Evolutionary conservation across 2,329 filamentous ascomycete species (phyloP), one percentile per base, ranked within the genome.

Genomic region (Coleophoma eucalyptorum): DNA sequence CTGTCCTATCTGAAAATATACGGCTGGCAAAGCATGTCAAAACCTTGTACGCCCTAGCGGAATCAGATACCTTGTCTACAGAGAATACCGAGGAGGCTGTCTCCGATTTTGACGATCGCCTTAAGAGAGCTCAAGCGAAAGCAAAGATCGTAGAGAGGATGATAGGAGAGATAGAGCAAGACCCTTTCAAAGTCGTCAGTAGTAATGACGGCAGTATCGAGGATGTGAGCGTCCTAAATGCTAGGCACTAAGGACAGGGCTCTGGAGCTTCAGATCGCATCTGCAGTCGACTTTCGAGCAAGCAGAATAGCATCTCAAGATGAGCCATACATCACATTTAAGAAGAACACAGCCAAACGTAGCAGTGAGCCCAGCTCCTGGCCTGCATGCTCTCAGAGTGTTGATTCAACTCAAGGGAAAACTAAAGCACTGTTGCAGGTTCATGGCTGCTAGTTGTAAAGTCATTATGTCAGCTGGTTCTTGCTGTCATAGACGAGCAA

Each of bases 21-120:
- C 78, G 93, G 32, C 73, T 97, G 6, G 77, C 80, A 50, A 93
- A 88, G 69, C 92, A 97, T 63, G 71, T 97, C 50, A 76, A 80
- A 32, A 80, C 83, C 7, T 75, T 97, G 10, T 85, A 90, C 55
- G 85, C 87, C 20, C 75, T 97, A 13, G 84, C 90, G 3, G 90
- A 96, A 66, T 85, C 86, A 0, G 83, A 84, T 5, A 93, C 84
- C 1, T 70, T 97, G 41, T 84, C 85, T 15, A 92, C 85, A 18
- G 78, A 86, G 52, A 99, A 99, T 65, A 87, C 82, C 4, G 93
- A 97, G 65, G 90, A 96, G 43, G 86, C 87, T 0, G 91, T 99
- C 19, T 87, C 87, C 46, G 92, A 97, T 62, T 92, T 96, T 63
- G 94, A 99, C 62, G 90, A 97, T 66, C 79, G 92, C 12, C 65